Conservation (phyloP, 169 alveolate species). For the Theileria sp. region DNA sequence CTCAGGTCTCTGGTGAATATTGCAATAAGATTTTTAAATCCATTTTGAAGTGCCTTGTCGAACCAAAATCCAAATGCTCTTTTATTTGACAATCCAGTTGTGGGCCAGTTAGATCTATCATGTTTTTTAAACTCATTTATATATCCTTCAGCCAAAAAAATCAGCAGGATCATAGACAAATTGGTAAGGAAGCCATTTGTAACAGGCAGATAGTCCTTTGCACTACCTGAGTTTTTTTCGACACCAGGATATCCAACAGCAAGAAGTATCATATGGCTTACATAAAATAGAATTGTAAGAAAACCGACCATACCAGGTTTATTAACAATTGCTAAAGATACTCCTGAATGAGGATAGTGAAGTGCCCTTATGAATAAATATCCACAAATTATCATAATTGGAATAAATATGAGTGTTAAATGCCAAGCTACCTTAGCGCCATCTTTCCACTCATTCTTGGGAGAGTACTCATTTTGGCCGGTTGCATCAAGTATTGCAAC, state of each 20-base stretch:
- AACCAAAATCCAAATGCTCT: slow-evolving; percentile 23
- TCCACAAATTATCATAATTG: background rate
- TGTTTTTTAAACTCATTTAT: background rate
- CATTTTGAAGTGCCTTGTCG: slow-evolving; percentile 4
- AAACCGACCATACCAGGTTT: slow-evolving; percentile 4
- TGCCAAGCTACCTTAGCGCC: background rate
- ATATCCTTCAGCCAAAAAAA: slow-evolving; percentile 9
- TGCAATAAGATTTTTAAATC: background rate
- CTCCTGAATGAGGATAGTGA: slow-evolving; percentile 15
- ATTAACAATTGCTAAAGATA: background rate
- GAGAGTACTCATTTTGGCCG: background rate
- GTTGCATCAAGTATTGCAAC: background rate
- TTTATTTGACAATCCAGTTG: background rate
- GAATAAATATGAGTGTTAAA: background rate
- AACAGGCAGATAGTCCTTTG: background rate
- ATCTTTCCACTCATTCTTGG: background rate
- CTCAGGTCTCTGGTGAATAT: background rate
- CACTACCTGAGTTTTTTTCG: background rate
- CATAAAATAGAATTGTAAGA: background rate
- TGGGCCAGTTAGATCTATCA: slow-evolving; percentile 14
- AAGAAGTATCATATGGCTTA: background rate
- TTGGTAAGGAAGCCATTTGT: background rate
- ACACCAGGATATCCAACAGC: slow-evolving; percentile 11
- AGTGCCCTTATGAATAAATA: background rate
- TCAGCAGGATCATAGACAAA: background rate